Conservation (phyloP, 306 rosid species). For the Abrus pulchellus region DNA sequence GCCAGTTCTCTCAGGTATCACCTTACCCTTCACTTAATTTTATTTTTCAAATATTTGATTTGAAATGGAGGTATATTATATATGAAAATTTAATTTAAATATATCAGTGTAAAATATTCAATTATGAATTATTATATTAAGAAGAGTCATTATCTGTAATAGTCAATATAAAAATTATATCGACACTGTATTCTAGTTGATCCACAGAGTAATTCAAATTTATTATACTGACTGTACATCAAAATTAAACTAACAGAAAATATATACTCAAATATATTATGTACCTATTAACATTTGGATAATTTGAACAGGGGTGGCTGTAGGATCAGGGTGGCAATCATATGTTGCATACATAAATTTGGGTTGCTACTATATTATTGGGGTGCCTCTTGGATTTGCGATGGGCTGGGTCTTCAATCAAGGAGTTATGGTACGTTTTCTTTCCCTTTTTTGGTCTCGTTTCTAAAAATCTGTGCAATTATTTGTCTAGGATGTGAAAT, state of each 20-base stretch:
- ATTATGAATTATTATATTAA: no score
- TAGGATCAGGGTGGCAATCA: slow-evolving; percentile 94
- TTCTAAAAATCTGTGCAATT: background rate
- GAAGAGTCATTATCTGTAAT: no score
- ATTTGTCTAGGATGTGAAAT: background rate
- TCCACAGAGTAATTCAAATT: no score
- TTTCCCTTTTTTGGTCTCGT: background rate
- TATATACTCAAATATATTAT: background rate
- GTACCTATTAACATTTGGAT: background rate
- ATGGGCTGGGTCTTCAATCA: slow-evolving; percentile 75
- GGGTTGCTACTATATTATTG: slow-evolving; percentile 83
- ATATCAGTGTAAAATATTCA: no score
- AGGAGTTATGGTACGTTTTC: slow-evolving; percentile 75
- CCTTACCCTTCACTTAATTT: background rate
- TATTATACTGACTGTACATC: no score
- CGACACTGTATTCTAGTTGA: no score
- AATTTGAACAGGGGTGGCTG: slow-evolving; percentile 73
- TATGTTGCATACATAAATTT: slow-evolving; percentile 87
- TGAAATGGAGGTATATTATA: background rate
- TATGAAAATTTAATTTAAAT: no score
- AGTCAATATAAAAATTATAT: no score
- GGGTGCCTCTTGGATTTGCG: slow-evolving; percentile 75
- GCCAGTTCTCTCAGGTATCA: slow-evolving; percentile 78
- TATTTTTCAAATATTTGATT: background rate
- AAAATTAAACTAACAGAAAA: no score